A percentile compares a stretch with the other conserved stretches of the same genome.
These are phyloP conservation scores for Rhizophagus clarus DNA, from an alignment of 192 early-diverging fungal genomes.

Conservation along the genomic window DNA sequence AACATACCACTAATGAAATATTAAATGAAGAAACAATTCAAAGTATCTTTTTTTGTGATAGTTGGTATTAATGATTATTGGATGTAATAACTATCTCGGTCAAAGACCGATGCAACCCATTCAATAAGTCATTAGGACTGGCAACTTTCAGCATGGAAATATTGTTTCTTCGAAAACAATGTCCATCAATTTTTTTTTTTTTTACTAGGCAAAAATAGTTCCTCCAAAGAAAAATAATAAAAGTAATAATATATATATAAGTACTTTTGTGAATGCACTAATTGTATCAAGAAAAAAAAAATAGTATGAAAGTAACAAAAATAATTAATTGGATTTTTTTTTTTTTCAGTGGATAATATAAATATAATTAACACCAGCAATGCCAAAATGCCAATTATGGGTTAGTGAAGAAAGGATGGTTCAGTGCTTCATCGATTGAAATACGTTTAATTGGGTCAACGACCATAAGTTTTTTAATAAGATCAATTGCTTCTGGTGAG, in stretches of 20 bases:
- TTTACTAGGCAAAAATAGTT: background rate
- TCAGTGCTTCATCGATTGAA: constrained; percentile 21
- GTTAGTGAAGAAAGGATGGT: constrained; percentile 25
- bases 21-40: too few species aligned
- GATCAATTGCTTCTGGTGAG: constrained; percentile 7
- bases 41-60: too few species aligned
- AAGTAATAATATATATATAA: background rate
- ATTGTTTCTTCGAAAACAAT: background rate
- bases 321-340: too few species aligned
- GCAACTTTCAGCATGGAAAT: too few species aligned
- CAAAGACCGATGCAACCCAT: too few species aligned
- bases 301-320: background rate
- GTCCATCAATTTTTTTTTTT: background rate
- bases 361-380: too few species aligned
- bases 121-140: too few species aligned
- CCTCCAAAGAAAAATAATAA: background rate
- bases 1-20: too few species aligned
- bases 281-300: background rate
- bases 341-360: too few species aligned
- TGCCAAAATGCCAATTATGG: background rate
- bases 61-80: too few species aligned
- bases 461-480: constrained; percentile 19
- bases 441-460: constrained; percentile 14
- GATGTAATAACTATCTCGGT: too few species aligned
- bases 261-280: background rate